Conservation (phyloP, 2,329 filamentous ascomycete species). For the Cytospora mali region DNA sequence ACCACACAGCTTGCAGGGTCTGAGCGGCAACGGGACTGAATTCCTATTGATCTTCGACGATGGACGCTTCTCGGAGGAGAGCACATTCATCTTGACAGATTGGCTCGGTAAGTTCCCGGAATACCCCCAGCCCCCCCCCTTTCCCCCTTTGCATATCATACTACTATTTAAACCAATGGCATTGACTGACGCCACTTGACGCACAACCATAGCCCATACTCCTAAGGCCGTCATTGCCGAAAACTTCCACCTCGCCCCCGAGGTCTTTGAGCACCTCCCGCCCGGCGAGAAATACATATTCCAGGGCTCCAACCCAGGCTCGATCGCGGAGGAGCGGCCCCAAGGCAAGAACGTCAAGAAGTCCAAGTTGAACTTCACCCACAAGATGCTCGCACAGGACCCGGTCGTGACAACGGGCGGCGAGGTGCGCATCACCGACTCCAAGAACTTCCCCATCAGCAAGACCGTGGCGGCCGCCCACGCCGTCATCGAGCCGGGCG, state of each 20-base stretch:
- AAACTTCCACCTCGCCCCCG: constrained; percentile 73
- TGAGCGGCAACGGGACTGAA: constrained; percentile 62
- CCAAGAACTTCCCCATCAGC: constrained; percentile 74
- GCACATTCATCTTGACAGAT: constrained; percentile 73
- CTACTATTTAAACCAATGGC: neutral
- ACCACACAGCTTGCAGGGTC: constrained; percentile 75
- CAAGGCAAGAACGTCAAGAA: constrained; percentile 63
- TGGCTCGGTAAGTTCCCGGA: constrained; percentile 59
- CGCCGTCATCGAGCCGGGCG: constrained; percentile 70
- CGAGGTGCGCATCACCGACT: constrained; percentile 73
- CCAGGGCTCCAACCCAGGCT: constrained; percentile 65
- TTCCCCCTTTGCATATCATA: accelerated
- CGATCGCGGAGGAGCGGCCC: constrained; percentile 67
- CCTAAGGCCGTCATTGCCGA: constrained; percentile 72
- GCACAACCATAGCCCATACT: constrained; percentile 57
- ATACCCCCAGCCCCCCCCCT: neutral
- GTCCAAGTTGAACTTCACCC: constrained; percentile 69
- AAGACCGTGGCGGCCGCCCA: constrained; percentile 74
- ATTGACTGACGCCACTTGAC: too few species aligned
- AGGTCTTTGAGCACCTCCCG: constrained; percentile 71
- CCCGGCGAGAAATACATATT: constrained; percentile 76
- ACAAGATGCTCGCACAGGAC: constrained; percentile 71
- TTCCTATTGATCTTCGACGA: constrained; percentile 54
- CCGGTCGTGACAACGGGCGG: constrained; percentile 69
- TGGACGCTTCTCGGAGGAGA: constrained; percentile 59